Conservation (phyloP, 2,329 filamentous ascomycete genomes). For the Ilyonectria destructans region DNA sequence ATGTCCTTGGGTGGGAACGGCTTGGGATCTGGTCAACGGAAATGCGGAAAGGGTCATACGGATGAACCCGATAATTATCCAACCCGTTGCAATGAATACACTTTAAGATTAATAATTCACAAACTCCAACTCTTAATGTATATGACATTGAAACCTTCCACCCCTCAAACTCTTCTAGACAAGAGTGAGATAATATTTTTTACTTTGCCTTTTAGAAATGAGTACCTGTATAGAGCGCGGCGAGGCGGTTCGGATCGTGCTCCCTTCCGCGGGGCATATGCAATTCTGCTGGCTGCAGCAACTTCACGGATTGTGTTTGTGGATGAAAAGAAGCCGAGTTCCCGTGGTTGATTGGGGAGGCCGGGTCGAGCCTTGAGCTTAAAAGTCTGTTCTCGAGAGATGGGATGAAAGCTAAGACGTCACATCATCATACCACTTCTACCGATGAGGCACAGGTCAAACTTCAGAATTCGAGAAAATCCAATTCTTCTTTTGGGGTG, state of each 20-base stretch:
- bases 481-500: not conserved
- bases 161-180: too few relatives aligned
- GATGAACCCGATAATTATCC: not conserved
- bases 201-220: not conserved
- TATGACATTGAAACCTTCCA: not conserved
- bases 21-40: not conserved
- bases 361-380: not conserved
- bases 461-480: not conserved
- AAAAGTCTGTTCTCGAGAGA: not conserved
- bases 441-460: not conserved
- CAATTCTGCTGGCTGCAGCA: not conserved
- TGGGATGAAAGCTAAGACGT: not conserved
- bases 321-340: not conserved
- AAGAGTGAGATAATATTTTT: too few relatives aligned
- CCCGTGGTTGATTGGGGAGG: not conserved
- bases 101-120: not conserved
- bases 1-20: not conserved
- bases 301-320: not conserved
- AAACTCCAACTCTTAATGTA: not conserved
- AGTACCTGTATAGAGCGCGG: not conserved
- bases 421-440: not conserved
- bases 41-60: not conserved
- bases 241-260: not conserved
- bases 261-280: not conserved
- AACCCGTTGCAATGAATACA: constrained; percentile 4